These are phyloP conservation scores for Fraxinus velutina DNA, from an alignment of 305 asterid species.

Conservation along the genomic window DNA sequence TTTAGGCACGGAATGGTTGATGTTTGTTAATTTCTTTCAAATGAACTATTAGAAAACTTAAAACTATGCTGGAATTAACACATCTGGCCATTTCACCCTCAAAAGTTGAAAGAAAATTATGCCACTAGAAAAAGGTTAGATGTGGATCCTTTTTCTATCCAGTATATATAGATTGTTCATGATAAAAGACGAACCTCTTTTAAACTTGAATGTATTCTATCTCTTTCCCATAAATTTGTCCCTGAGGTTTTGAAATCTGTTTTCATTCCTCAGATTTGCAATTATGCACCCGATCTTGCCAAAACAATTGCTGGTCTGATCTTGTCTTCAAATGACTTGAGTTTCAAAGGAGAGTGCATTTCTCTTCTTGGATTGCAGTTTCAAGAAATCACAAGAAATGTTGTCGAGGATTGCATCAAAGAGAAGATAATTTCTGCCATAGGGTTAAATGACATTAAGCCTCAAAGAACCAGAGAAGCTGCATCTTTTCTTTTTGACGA, in stretches of 20 bases:
- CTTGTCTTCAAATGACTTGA: constrained; percentile 56
- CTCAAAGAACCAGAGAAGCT: constrained; percentile 44
- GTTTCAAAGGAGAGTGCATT: constrained; percentile 65
- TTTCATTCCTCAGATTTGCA: constrained; percentile 47
- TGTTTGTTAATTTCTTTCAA: background rate
- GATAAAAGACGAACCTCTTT: background rate
- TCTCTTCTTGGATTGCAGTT: constrained; percentile 61
- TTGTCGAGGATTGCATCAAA: constrained; percentile 58
- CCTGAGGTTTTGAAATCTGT: background rate
- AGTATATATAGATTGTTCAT: background rate
- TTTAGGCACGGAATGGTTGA: background rate
- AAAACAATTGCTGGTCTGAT: constrained; percentile 68
- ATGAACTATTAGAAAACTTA: background rate
- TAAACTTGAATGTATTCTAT: background rate
- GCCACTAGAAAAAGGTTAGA: background rate
- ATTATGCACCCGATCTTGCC: constrained; percentile 84
- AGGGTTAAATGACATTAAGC: constrained; percentile 44
- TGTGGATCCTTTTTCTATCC: background rate
- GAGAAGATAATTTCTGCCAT: constrained; percentile 55
- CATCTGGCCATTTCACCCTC: background rate
- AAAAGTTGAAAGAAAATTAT: background rate
- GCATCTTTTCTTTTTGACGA: constrained; percentile 48
- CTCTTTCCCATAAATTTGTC: background rate
- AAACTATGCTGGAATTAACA: background rate
- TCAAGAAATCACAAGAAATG: constrained; percentile 33